Base-by-base conservation (phyloP, 1,284 basidiomycete species). In the Schizophyllum commune region DNA sequence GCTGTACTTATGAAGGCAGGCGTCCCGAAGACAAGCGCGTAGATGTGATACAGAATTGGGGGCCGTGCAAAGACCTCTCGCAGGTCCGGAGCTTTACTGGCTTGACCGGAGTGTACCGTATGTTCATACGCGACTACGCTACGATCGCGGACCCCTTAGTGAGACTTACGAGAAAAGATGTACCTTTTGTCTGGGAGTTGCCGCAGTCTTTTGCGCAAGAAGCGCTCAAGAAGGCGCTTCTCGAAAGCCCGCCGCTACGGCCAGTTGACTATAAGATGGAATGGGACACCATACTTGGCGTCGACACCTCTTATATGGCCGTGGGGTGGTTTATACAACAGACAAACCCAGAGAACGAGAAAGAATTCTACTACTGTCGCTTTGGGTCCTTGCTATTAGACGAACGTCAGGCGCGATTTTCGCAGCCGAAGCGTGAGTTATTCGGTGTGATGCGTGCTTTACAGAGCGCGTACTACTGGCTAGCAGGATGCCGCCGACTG, bases 381-480 rank as follows among this genome's bases (percentile, higher is more conserved):
- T n/a, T n/a, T n/a, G n/a, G n/a, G n/a, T n/a, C n/a, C n/a, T n/a
- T n/a, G 5, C 68, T 70, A 0, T 69, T 72, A 60, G 76, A 73
- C 51, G 68, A 76, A 0, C 13, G 67, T 0, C 75, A 82, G 62
- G 58, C 67, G 0, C 32, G 66, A 0, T 81, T 77, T 60, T 78
- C 73, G 0, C 77, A 80, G 58, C 66, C 76, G 0, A 80, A 80
- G 61, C 61, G 75, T 1, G 74, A 80, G 57, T 59, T 81, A 0
- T 79, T 75, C 32, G 60, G 62, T 2, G 56, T 63, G 27, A 58
- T 59, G 20, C 62, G 70, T 0, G 67, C 70, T 0, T 59, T 75
- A 64, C 65, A 33, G 62, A 11, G 62, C 62, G 15, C 21, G 60
- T 15, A 58, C 60, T 9, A 53, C 60, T 5, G 56, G 58, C 57